phyloP scores from a whole-genome alignment of 495 filamentous ascomycete species.

The Ramalina intermedia region DNA sequence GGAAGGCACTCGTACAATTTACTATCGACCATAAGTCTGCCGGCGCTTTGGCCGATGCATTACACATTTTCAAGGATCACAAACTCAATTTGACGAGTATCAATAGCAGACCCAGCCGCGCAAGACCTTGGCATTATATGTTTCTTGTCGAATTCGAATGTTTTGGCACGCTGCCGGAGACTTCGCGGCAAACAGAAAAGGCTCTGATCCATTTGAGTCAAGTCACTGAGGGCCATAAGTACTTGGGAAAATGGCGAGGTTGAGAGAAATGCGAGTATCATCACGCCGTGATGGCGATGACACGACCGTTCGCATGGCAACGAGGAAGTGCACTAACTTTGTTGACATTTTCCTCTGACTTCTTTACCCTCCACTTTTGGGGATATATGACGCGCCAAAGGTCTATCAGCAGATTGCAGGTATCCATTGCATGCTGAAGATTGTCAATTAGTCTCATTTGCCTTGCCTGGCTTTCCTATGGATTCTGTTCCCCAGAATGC shows the following conservation, averaged over 20 bases:
- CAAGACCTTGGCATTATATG: conserved; percentile 73
- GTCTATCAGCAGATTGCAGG: no score
- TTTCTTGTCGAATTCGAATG: conserved; percentile 88
- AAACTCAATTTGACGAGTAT: conserved; percentile 81
- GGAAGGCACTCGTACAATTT: conserved; percentile 70
- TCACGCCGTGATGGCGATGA: no score
- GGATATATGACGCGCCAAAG: no score
- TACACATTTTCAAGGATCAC: conserved; percentile 59
- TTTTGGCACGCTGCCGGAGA: conserved; percentile 26
- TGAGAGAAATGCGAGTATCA: background rate
- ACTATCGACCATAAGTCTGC: conserved; percentile 62
- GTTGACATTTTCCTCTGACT: no score
- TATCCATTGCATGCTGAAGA: no score
- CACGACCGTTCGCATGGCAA: no score
- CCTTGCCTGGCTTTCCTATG: no score
- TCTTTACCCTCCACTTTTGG: no score
- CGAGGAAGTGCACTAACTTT: no score
- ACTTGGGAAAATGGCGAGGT: conserved; percentile 37
- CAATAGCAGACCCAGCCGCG: conserved; percentile 65
- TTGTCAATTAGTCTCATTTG: no score
- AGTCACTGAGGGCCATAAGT: conserved; percentile 31
- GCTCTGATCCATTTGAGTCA: conserved; percentile 34
- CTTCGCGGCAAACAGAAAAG: conserved; percentile 34
- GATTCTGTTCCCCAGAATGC: no score
- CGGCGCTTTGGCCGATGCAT: conserved; percentile 66